phyloP scores from a whole-genome alignment of 1,284 basidiomycete species.

The Phaffia rhodozyma region DNA sequence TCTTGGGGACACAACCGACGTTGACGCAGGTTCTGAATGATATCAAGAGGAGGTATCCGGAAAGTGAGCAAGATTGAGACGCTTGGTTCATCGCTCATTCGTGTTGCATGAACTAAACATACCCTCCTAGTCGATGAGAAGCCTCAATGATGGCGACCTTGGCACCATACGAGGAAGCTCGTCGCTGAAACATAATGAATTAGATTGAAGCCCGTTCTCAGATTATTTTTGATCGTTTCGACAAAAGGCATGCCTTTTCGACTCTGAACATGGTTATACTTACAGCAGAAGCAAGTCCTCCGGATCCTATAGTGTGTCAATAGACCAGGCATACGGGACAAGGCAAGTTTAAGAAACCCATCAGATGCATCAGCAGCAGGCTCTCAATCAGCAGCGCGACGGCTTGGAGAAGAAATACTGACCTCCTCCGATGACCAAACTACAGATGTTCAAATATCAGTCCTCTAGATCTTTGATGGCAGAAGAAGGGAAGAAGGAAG shows the following conservation, averaged over 20 bases:
- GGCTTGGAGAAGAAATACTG: background rate
- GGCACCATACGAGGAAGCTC: constrained; percentile 84
- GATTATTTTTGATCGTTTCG: too few species aligned
- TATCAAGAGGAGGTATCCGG: too few species aligned
- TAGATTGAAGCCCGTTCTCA: too few species aligned
- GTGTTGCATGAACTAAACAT: background rate
- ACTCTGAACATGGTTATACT: constrained; percentile 14
- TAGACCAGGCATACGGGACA: constrained; percentile 35
- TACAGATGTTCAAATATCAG: background rate
- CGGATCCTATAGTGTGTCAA: constrained; percentile 28
- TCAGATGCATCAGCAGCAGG: too few species aligned
- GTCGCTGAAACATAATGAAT: constrained; percentile 43
- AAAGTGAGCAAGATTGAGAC: background rate
- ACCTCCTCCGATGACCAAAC: constrained; percentile 18
- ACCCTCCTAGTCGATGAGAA: constrained; percentile 58
- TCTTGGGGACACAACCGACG: constrained; percentile 35
- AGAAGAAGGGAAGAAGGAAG: background rate
- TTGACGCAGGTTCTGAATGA: constrained; percentile 72
- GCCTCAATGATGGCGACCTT: constrained; percentile 85
- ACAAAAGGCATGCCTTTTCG: background rate
- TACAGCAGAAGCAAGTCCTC: constrained; percentile 36
- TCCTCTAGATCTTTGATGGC: too few species aligned
- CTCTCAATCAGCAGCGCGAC: background rate
- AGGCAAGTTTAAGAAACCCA: constrained; percentile 17
- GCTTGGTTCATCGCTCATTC: background rate